Base-by-base conservation (phyloP, 2,329 filamentous ascomycete species). In the Hypoxylon rubiginosum region DNA sequence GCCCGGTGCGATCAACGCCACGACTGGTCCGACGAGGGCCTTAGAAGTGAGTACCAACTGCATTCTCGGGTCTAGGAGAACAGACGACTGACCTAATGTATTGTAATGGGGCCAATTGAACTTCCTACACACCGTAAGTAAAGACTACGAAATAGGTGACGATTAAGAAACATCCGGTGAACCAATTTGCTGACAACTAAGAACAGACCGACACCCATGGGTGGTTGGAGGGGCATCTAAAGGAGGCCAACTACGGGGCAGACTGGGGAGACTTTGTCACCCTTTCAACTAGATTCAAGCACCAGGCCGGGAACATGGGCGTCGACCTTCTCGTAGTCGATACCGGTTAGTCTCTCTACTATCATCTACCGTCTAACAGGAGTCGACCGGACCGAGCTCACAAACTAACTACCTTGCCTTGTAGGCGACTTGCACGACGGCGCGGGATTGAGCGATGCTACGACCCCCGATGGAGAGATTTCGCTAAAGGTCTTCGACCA, bases 181-280 rank as follows among this genome's bases (percentile, higher is more conserved):
- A 6, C 7, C 30, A 4, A 3, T 34, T 58, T 46, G 53, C 58
- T 67, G 28, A 67, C 17, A 50, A 17, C 4, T n/a, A 9, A 36
- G 6, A 17, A 26, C 46, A 80, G 80, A 88, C 86, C 2, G 87
- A 90, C 67, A 88, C 86, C 0, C 86, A 89, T 72, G 86, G 86
- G 19, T 88, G 87, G 87, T 80, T 89, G 17, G 84, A 86, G 71
- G 85, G 86, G 3, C 85, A 89, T 72, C 74, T 90, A 67, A 88
- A 89, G 70, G 86, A 90, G 76, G 80, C 82, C 70, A 89, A 88
- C 72, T 90, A 89, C 66, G 87, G 88, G 43, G 88, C 87, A 1
- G 88, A 91, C 72, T 90, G 88, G 86, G 88, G 88, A 24, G 88
- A 91, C 74, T 90, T 86, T 75, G 86, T 87, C 45, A 85, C 85